Evolutionary conservation across 176 grass and related monocot genomes (phyloP), one percentile per base, ranked within the genome.

Genomic region (Oryza meyeriana): DNA sequence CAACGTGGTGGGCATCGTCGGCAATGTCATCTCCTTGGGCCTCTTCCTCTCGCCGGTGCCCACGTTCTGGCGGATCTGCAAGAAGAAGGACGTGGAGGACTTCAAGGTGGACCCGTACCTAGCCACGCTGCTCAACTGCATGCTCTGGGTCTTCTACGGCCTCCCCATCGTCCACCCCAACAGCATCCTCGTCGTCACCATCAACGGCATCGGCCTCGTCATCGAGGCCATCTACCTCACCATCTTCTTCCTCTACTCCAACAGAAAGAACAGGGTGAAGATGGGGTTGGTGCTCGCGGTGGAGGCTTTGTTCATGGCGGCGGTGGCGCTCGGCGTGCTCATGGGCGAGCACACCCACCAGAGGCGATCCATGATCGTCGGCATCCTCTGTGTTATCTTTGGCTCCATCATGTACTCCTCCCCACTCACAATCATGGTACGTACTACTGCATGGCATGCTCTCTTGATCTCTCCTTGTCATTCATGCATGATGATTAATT

Each of bases 401-500:
- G 87, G 85, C 71, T 48, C 83, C 4, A 14, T 36, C 14, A 97
- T 92, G 89, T 97, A 94, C 38, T 66, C 29, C 58, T 48, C 91
- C 4, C 91, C 91, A 3, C 87, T 94, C 45, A 79, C 75, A 25
- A 12, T 92, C 85, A 90, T 94, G 91, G 91, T 94, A 90, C 74
- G 83, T 36, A 36, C 5, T 38, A n/a, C n/a, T n/a, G n/a, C n/a
- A n/a, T n/a, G n/a, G n/a, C n/a, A n/a, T n/a, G n/a, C n/a, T n/a
- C n/a, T n/a, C n/a, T n/a, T n/a, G n/a, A n/a, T n/a, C n/a, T n/a
- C n/a, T n/a, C n/a, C n/a, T n/a, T n/a, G n/a, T n/a, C n/a, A n/a
- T n/a, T n/a, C n/a, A n/a, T n/a, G n/a, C n/a, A n/a, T n/a, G n/a
- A n/a, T n/a, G n/a, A n/a, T n/a, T n/a, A n/a, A n/a, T n/a, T n/a